Evolutionary conservation across 345 rosid species (phyloP).

Genomic region (Eucalyptus regnans): DNA sequence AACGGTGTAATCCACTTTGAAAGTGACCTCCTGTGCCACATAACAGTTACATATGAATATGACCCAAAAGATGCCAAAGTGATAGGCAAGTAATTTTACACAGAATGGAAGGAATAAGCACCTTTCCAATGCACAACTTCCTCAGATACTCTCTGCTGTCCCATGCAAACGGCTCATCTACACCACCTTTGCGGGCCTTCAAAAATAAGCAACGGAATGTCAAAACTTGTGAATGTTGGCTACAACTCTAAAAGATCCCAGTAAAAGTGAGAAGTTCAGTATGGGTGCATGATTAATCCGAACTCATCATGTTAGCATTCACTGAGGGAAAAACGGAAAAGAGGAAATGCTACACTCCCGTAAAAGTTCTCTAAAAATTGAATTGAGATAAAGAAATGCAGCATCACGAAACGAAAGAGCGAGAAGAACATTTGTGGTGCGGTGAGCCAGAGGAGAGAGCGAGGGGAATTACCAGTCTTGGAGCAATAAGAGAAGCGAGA

Average conservation of each 20-base stretch:
- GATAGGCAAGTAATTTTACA: background rate
- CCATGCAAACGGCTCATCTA: slow-evolving; percentile 97
- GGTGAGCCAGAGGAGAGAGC: background rate
- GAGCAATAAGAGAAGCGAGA: slow-evolving; percentile 72
- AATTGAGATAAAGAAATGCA: background rate
- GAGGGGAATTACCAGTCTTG: slow-evolving; percentile 41
- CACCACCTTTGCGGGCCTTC: slow-evolving; percentile 41
- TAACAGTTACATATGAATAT: background rate
- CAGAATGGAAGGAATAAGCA: background rate
- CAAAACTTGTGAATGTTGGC: background rate
- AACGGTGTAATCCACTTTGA: slow-evolving; percentile 78
- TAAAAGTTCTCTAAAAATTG: background rate
- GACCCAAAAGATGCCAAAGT: background rate
- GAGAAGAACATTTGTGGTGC: background rate
- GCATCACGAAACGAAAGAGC: background rate
- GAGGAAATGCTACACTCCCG: background rate
- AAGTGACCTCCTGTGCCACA: slow-evolving; percentile 62
- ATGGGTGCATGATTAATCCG: background rate
- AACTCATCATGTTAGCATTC: background rate
- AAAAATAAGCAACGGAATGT: background rate
- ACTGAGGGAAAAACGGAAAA: background rate
- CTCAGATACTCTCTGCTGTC: slow-evolving; percentile 86
- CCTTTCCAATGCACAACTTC: slow-evolving; percentile 97
- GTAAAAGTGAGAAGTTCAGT: background rate
- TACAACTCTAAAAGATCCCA: background rate